A percentile compares a stretch with the other conserved stretches of the same genome.
These are phyloP conservation scores for Scenedesmus sp. DNA, from an alignment of 163 green algal species.

Conservation along the genomic window DNA sequence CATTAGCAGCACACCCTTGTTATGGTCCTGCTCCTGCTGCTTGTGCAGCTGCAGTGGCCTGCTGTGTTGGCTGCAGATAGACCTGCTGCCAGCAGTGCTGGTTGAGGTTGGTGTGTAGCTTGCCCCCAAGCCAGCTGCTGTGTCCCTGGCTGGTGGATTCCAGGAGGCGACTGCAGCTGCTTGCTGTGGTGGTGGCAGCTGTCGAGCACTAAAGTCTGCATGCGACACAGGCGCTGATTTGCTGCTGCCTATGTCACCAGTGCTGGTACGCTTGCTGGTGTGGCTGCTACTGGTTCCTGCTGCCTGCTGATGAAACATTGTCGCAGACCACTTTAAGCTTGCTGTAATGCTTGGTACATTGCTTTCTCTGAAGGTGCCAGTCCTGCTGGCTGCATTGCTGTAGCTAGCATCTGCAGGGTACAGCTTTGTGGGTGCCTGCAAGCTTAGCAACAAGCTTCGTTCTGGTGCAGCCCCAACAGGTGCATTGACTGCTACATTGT, in stretches of 20 bases:
- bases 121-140: neutral
- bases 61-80: neutral
- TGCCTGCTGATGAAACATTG: neutral
- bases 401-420: neutral
- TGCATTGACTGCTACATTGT: neutral
- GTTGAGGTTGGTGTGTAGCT: neutral
- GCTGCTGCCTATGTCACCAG: neutral
- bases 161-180: neutral
- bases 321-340: neutral
- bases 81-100: neutral
- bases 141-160: neutral
- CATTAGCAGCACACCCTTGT: constrained; percentile 22
- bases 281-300: neutral
- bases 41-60: neutral
- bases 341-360: neutral
- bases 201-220: neutral
- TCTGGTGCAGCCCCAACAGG: neutral
- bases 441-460: neutral
- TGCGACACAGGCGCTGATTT: neutral
- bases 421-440: neutral
- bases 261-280: neutral
- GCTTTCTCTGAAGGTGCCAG: neutral
- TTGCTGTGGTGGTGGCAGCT: neutral
- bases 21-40: constrained; percentile 11
- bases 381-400: neutral